Evolutionary conservation across 1,139 yeast species (phyloP), one percentile per base, ranked within the genome.

Genomic region (Sugiyamaella neomexicana): DNA sequence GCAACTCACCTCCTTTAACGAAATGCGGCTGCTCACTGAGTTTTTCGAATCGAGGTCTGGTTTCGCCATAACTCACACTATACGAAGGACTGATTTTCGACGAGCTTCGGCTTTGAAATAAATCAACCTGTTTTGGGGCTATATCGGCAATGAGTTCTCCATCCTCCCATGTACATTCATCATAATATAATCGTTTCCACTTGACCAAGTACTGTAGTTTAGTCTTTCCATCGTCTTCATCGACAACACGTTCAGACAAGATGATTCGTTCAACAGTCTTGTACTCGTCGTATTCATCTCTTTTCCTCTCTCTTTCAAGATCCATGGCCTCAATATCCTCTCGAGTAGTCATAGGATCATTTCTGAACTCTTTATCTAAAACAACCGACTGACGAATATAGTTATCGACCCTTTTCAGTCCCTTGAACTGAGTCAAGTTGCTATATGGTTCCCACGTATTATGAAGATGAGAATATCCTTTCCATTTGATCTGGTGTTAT

Each of bases 111-210:
- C 80, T 83, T 71, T 93, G 97, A 69, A 83, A 95, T 60, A 83
- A 84, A 52, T 86, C 80, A 2, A 93, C 98, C 68, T 86, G 90
- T 9, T 79, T 81, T 0, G 97, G 98, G 2, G 96, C 90, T 54
- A 86, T 72, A 56, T 81, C 80, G 1, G 95, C 97, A 61, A 95
- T 89, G 60, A 82, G 86, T 54, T 85, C 86, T 1, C 97, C 98
- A 63, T 85, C 82, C 72, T 95, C 99, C 99, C 99, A 95, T 3
- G 98, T 89, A 60, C 97, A 89, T 62, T 89, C 95, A 70, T 95
- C 98, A 67, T 95, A 95, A 66, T 91, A 88, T 44, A 95, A 77
- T 57, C 98, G 80, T 68, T 83, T 86, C 99, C 99, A 93, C 71
- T 95, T 95, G 58, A 91, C 93, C 58, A 86, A 81, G 68, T 93